These are phyloP conservation scores for Ogataea naganishii DNA, from an alignment of 805 yeast genomes.

Conservation along the genomic window DNA sequence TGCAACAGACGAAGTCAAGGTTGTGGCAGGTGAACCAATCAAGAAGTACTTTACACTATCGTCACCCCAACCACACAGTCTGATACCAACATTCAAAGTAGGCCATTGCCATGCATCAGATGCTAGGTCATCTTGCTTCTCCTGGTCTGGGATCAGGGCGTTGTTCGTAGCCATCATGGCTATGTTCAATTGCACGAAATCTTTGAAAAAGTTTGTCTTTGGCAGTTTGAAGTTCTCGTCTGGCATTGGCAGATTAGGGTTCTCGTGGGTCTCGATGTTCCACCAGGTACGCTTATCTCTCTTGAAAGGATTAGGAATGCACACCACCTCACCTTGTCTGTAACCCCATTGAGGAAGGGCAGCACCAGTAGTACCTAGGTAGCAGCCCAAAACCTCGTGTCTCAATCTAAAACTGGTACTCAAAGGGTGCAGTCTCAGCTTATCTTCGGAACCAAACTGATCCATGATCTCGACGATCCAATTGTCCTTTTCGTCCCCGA, in stretches of 20 bases:
- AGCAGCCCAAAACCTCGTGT: slow-evolving; percentile 60
- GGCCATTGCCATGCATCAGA: slow-evolving; percentile 89
- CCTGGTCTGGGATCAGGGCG: slow-evolving; percentile 71
- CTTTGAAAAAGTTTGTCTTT: slow-evolving; percentile 67
- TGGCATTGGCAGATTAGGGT: slow-evolving; percentile 49
- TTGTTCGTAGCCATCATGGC: slow-evolving; percentile 88
- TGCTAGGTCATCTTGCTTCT: slow-evolving; percentile 63
- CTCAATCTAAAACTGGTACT: slow-evolving; percentile 65
- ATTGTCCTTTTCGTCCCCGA: slow-evolving; percentile 79
- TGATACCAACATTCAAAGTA: slow-evolving; percentile 61
- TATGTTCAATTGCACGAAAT: slow-evolving; percentile 64
- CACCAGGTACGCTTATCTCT: slow-evolving; percentile 86
- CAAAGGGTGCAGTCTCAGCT: slow-evolving; percentile 56
- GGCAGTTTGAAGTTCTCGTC: slow-evolving; percentile 59
- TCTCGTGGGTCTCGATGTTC: slow-evolving; percentile 69
- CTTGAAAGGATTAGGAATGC: slow-evolving; percentile 55
- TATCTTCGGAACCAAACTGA: slow-evolving; percentile 46
- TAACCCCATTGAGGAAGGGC: slow-evolving; percentile 78
- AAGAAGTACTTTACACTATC: slow-evolving; percentile 53
- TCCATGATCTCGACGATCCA: slow-evolving; percentile 83
- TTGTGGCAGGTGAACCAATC: slow-evolving; percentile 71
- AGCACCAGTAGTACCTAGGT: slow-evolving; percentile 65
- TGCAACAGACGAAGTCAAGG: slow-evolving; percentile 63
- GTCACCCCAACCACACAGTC: slow-evolving; percentile 67
- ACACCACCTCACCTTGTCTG: slow-evolving; percentile 82